phyloP scores from a whole-genome alignment of 805 yeast species.

The Debaryomyces maramus region DNA sequence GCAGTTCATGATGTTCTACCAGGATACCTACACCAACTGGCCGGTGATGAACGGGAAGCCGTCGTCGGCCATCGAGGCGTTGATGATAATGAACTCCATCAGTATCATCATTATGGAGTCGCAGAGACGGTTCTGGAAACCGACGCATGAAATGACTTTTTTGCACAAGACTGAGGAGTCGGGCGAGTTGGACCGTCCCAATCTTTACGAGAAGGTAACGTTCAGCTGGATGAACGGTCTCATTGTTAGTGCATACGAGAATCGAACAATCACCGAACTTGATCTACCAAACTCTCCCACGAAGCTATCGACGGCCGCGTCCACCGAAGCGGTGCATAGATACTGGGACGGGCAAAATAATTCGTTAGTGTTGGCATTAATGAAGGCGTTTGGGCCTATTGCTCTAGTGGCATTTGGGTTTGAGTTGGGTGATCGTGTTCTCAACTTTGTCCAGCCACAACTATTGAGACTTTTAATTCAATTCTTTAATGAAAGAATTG shows the following conservation, averaged over 20 bases:
- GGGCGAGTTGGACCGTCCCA: conserved; percentile 20
- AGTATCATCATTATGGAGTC: conserved; percentile 39
- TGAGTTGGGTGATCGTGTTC: conserved; percentile 22
- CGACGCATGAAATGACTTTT: conserved; percentile 37
- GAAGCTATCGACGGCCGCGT: conserved; percentile 21
- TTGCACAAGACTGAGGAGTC: conserved; percentile 26
- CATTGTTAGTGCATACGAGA: conserved; percentile 38
- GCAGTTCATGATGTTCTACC: conserved; percentile 22
- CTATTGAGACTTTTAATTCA: conserved; percentile 64
- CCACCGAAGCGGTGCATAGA: conserved; percentile 16
- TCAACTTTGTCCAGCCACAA: conserved; percentile 80
- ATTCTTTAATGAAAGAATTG: conserved; percentile 48
- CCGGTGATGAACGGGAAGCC: conserved; percentile 4
- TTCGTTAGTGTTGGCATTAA: conserved; percentile 18
- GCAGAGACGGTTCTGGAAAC: conserved; percentile 31
- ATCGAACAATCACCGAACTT: conserved; percentile 34
- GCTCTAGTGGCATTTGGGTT: conserved; percentile 21
- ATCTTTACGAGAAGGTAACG: conserved; percentile 39
- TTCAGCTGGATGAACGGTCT: conserved; percentile 51
- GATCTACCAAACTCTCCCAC: conserved; percentile 32
- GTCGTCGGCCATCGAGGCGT: conserved; percentile 18
- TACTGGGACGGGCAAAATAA: conserved; percentile 15
- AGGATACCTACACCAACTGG: conserved; percentile 27
- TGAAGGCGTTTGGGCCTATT: conserved; percentile 26
- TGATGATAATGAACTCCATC: conserved; percentile 28